Evolutionary conservation across 441 rosid species (phyloP).

Genomic region (Erysimum cheiri): DNA sequence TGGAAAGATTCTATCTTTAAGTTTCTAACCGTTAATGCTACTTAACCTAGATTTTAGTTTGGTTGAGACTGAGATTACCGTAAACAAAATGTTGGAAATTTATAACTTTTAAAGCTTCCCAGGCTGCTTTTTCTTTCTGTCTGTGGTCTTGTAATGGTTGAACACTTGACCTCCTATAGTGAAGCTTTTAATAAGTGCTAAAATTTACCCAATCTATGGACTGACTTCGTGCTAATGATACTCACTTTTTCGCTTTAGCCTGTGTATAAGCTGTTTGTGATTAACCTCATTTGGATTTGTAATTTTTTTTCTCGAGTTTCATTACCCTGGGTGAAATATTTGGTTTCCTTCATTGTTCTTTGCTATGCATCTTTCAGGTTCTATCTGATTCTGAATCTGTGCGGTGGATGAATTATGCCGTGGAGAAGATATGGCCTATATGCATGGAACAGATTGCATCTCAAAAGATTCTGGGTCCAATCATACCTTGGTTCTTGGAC

Average conservation of each 20-base stretch:
- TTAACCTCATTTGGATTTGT: neutral
- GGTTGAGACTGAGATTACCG: neutral
- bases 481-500: conserved; percentile 97
- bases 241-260: conserved; percentile 1
- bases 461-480: conserved; percentile 86
- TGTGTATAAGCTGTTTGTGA: neutral
- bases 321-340: neutral
- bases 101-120: neutral
- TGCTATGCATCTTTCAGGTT: conserved; percentile 50
- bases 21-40: neutral
- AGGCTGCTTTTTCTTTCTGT: conserved; percentile 11
- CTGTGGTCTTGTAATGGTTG: conserved; percentile 15
- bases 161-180: neutral
- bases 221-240: neutral
- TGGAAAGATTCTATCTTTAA: conserved; percentile 16
- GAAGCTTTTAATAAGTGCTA: conserved; percentile 15
- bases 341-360: neutral
- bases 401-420: conserved; percentile 85
- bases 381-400: conserved; percentile 88
- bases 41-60: neutral
- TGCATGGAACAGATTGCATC: conserved; percentile 91
- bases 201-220: conserved; percentile 6
- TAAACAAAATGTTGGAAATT: neutral
- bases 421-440: conserved; percentile 92
- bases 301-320: neutral